Base-by-base conservation (phyloP, 2,329 filamentous ascomycete species). In the Pseudocercospora crystallina region DNA sequence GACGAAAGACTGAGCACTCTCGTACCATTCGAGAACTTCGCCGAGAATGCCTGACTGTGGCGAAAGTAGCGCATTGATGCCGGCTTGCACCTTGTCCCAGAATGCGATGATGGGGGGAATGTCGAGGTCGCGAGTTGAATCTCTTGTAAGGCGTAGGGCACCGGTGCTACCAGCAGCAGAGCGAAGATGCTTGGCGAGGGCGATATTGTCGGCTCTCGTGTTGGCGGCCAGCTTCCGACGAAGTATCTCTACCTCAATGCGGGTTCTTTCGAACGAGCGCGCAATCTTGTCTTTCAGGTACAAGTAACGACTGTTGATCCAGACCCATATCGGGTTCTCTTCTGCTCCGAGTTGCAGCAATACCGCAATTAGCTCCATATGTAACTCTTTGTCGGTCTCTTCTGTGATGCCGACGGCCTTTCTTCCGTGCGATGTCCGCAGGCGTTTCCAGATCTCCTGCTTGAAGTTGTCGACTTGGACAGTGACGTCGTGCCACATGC, bases 301-400 rank as follows among this genome's bases (percentile, higher is more conserved):
- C 58, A 96, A 89, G 65, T 91, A 95, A 39, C 89, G 85, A 64
- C 90, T 96, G 48, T 92, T 76, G 20, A 99, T 82, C 91, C 94
- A 99, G 9, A 95, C 81, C 89, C 89, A 96, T 56, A 99, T 95
- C 1, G 94, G 94, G 62, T 95, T 99, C 53, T 97, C 90, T 8
- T 95, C 87, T 2, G 96, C 90, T 5, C 94, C 95, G 14, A 99
- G 77, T 69, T 99, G 92, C n/a, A 99, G 75, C 46, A 99, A 78
- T 32, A 96, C 78, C 15, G 84, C 80, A 47, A 99, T 97, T 41
- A 96, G 77, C 66, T 96, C 90, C 83, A 96, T 90, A 64, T 96
- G 87, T 67, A 96, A 90, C 65, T 92, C 89, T 79, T 79, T 43
- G 66, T 72, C 43, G 35, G 67, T 65, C 63, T 74, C 68, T 9